Evolutionary conservation across 352 stramenopile genomes (phyloP).

Genomic region (Peronospora farinosa): DNA sequence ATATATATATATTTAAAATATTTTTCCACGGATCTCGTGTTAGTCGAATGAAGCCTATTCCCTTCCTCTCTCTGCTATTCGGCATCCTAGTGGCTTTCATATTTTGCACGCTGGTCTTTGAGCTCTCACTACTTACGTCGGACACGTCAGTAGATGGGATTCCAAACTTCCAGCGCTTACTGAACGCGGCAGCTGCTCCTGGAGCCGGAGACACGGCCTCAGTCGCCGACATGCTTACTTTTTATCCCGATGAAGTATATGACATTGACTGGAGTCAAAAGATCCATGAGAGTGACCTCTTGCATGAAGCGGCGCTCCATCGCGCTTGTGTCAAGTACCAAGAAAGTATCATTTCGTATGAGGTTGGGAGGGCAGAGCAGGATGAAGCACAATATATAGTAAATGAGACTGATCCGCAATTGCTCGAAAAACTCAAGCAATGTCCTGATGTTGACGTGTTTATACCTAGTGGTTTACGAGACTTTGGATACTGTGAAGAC

Average conservation of each 20-base stretch:
- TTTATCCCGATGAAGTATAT: slow-evolving; percentile 30
- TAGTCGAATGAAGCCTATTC: background rate
- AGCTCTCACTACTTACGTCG: slow-evolving; percentile 26
- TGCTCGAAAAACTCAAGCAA: slow-evolving; percentile 41
- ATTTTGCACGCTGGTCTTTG: slow-evolving; percentile 18
- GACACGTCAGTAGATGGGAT: slow-evolving; percentile 7
- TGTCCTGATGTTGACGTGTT: slow-evolving; percentile 67
- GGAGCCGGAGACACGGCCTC: slow-evolving; percentile 22
- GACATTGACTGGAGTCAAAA: slow-evolving; percentile 26
- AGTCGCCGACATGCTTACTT: slow-evolving; percentile 6
- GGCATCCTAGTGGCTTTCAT: slow-evolving; percentile 18
- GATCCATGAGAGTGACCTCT: slow-evolving; percentile 30
- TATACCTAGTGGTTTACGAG: slow-evolving; percentile 38
- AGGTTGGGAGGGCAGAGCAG: slow-evolving; percentile 14
- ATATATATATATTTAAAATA: too few species aligned
- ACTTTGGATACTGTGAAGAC: slow-evolving; percentile 71
- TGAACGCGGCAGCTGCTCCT: slow-evolving; percentile 22
- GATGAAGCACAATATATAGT: slow-evolving; percentile 22
- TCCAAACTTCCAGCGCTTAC: slow-evolving; percentile 16
- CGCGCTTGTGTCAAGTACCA: slow-evolving; percentile 35
- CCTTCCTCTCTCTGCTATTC: slow-evolving; percentile 22
- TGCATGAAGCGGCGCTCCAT: slow-evolving; percentile 40
- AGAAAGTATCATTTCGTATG: slow-evolving; percentile 30
- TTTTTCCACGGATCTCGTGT: too few species aligned
- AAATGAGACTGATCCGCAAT: slow-evolving; percentile 28